phyloP scores from a whole-genome alignment of 2,329 filamentous ascomycete genomes.

The Scleromitrula shiraiana region DNA sequence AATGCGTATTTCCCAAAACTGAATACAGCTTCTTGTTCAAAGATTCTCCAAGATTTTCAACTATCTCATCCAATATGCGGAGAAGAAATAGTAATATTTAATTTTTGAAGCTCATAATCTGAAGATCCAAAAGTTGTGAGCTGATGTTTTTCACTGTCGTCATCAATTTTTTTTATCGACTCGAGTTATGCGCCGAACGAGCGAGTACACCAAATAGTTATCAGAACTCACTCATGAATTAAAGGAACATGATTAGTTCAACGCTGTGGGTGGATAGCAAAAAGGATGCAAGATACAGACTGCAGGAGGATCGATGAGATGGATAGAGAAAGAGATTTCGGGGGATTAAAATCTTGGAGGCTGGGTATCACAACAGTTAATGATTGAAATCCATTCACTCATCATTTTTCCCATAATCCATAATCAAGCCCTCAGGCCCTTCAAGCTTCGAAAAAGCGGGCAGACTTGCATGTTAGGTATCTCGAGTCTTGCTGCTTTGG shows the following conservation, averaged over 20 bases:
- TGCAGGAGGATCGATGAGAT: background rate
- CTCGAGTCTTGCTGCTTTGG: slow-evolving; percentile 9
- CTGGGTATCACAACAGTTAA: slow-evolving; percentile 9
- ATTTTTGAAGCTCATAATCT: background rate
- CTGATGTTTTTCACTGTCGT: slow-evolving; percentile 12
- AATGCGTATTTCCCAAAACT: too few relatives aligned
- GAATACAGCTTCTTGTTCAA: too few relatives aligned
- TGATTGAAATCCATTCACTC: too few relatives aligned
- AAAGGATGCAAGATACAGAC: slow-evolving; percentile 1
- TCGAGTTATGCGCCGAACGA: slow-evolving; percentile 14
- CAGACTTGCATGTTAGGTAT: too few relatives aligned
- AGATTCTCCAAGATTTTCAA: background rate
- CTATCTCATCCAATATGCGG: background rate
- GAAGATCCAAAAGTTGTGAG: background rate
- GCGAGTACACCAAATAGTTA: slow-evolving; percentile 8
- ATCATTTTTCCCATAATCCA: background rate
- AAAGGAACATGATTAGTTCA: slow-evolving; percentile 1
- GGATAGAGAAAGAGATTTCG: background rate
- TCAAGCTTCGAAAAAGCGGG: too few relatives aligned
- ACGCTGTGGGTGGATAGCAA: slow-evolving; percentile 6
- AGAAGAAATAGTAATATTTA: background rate
- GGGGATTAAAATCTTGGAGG: slow-evolving; percentile 6
- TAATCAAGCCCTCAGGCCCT: too few relatives aligned
- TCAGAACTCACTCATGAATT: slow-evolving; percentile 1
- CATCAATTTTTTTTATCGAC: slow-evolving; percentile 12